Base-by-base conservation (phyloP, 2,329 filamentous ascomycete species). In the Coniochaeta ligniaria region DNA sequence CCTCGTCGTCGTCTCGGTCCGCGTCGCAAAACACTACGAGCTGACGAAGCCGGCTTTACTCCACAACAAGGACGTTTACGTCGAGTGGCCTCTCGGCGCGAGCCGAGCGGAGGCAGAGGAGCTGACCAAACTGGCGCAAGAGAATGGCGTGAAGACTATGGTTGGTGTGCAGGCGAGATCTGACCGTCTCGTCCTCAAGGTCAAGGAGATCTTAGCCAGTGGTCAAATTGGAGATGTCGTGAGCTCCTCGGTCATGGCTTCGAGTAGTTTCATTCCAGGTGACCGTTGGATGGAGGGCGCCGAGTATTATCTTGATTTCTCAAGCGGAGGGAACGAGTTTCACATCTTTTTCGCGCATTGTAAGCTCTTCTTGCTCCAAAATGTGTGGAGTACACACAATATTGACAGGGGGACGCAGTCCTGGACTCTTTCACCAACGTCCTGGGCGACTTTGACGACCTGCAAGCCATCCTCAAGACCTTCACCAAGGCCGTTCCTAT, bases 21-120 rank as follows among this genome's bases (percentile, higher is more conserved):
- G 74, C 5, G 76, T 82, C 3, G 73, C 72, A 12, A 68, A 71
- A 22, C 78, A 81, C 61, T 77, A 76, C 60, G 61, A 66, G 9
- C 66, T 78, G 16, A 70, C 76, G 12, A 73, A 72, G 47, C 76
- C 78, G 1, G 74, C 73, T 11, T 64, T 83, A 3, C 67, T 73
- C 56, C 75, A 76, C 4, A 74, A 75, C 22, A 82, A 83, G 66
- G 71, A 78, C 50, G 73, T 79, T 14, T 82, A 78, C 60, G 73
- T 76, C n/a, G 80, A 83, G 64, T 80, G 79, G 79, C 80, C 78
- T 3, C 70, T 81, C 1, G 78, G 71, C 0, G 69, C 72, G 3
- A 77, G 73, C 47, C 59, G 75, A 1, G 62, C 67, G 1, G 72
- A 80, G 61, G 73, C 78, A 0, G 71, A 76, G 52, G 76, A 80